These are phyloP conservation scores for Dactylellina cionopaga DNA, from an alignment of 2,329 filamentous ascomycete species.

Conservation along the genomic window DNA sequence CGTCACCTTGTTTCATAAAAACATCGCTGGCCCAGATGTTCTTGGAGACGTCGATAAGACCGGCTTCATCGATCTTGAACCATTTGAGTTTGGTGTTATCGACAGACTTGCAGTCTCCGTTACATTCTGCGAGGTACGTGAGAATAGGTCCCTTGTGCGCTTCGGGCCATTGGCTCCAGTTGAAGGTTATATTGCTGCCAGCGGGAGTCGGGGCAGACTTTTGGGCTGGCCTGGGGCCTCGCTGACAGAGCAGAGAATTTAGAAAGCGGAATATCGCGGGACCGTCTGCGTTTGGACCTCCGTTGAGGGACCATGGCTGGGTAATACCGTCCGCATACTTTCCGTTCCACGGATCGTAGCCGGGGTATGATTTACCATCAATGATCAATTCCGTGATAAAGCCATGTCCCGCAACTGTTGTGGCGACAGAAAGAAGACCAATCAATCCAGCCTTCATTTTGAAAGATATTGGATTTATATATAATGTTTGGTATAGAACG, in stretches of 20 bases:
- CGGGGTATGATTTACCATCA: slow-evolving; percentile 39
- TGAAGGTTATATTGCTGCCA: slow-evolving; percentile 63
- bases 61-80: no score
- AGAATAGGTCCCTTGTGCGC: slow-evolving; percentile 65
- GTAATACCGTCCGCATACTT: slow-evolving; percentile 29
- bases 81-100: slow-evolving; percentile 63
- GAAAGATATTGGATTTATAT: no score
- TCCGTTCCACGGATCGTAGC: slow-evolving; percentile 52
- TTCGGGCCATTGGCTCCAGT: slow-evolving; percentile 66
- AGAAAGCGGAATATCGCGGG: slow-evolving; percentile 62
- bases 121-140: slow-evolving; percentile 64
- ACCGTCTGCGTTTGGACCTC: slow-evolving; percentile 4
- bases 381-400: slow-evolving; percentile 53
- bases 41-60: slow-evolving; percentile 57
- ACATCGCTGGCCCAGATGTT: slow-evolving; percentile 62
- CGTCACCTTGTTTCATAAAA: slow-evolving; percentile 66
- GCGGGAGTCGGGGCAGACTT: slow-evolving; percentile 62
- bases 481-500: no score
- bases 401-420: slow-evolving; percentile 51
- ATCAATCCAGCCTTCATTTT: slow-evolving; percentile 53
- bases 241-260: slow-evolving; percentile 65
- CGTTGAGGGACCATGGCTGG: slow-evolving; percentile 54
- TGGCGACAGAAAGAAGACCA: slow-evolving; percentile 28
- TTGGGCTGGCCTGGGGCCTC: slow-evolving; percentile 61
- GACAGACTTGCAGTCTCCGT: slow-evolving; percentile 61